Evolutionary conservation across 192 early-diverging fungal genomes (phyloP).

Genomic region (Coemansia sp.): DNA sequence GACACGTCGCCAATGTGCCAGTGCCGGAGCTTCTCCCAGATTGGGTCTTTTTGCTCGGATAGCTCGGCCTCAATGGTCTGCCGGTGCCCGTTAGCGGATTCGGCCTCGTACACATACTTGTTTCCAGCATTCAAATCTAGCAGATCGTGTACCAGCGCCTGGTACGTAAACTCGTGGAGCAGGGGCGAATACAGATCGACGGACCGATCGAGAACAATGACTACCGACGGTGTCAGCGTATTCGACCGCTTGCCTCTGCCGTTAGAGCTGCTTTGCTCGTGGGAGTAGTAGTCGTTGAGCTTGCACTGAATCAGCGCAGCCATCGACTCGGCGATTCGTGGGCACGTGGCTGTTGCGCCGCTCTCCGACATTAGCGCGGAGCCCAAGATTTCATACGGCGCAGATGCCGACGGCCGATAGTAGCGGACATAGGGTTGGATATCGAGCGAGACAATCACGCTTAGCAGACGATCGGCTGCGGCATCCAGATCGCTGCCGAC

Average conservation of each 20-base stretch:
- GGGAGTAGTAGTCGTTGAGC: conserved; percentile 66
- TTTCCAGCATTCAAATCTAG: conserved; percentile 48
- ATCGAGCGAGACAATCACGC: conserved; percentile 38
- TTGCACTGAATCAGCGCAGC: conserved; percentile 55
- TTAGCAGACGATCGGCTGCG: conserved; percentile 41
- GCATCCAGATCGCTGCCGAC: conserved; percentile 36
- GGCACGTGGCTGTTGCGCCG: not conserved
- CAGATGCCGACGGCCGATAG: conserved; percentile 22
- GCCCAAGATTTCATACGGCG: not conserved
- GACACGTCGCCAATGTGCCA: conserved; percentile 44
- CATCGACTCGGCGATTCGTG: conserved; percentile 36
- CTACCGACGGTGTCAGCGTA: conserved; percentile 58
- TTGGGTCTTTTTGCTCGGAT: conserved; percentile 34
- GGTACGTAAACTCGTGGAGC: conserved; percentile 96
- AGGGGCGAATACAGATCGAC: conserved; percentile 87
- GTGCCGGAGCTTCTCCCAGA: conserved; percentile 52
- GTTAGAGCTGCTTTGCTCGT: conserved; percentile 38
- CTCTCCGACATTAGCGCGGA: not conserved
- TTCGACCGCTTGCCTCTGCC: not conserved
- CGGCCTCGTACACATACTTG: conserved; percentile 21
- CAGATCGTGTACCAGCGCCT: conserved; percentile 93
- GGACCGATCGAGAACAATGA: conserved; percentile 86
- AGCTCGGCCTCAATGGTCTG: conserved; percentile 27
- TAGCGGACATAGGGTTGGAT: conserved; percentile 40
- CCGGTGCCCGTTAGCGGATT: conserved; percentile 4